A percentile compares a stretch with the other conserved stretches of the same genome.
These are phyloP conservation scores for Neurospora pannonica DNA, from an alignment of 495 filamentous ascomycete species.

Conservation along the genomic window DNA sequence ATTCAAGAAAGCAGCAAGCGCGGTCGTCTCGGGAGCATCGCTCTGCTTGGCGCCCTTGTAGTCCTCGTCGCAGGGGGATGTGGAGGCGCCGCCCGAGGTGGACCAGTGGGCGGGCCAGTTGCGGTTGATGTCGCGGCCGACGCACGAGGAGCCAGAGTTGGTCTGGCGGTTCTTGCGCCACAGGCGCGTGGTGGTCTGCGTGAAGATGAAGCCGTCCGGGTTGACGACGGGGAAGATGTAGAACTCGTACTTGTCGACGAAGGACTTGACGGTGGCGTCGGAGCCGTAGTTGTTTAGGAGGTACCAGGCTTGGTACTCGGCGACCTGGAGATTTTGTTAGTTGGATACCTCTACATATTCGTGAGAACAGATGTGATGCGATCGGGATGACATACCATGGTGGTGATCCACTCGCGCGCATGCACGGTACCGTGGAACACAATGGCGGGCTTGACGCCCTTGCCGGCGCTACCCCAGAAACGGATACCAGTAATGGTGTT, in stretches of 20 bases:
- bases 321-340: slow-evolving; percentile 9
- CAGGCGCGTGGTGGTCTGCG: slow-evolving; percentile 47
- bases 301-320: slow-evolving; percentile 48
- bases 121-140: slow-evolving; percentile 55
- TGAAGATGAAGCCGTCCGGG: slow-evolving; percentile 56
- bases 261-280: slow-evolving; percentile 29
- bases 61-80: slow-evolving; percentile 43
- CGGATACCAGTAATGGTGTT: slow-evolving; percentile 49
- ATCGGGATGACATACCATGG: slow-evolving; percentile 29
- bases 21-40: slow-evolving; percentile 42
- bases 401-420: slow-evolving; percentile 56
- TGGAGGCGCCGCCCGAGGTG: slow-evolving; percentile 39
- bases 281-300: slow-evolving; percentile 38
- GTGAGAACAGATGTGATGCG: no score
- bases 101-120: slow-evolving; percentile 53
- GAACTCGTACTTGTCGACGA: slow-evolving; percentile 52
- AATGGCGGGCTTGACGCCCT: slow-evolving; percentile 47
- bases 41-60: slow-evolving; percentile 40
- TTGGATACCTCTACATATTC: no score
- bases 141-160: slow-evolving; percentile 31
- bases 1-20: slow-evolving; percentile 31
- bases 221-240: slow-evolving; percentile 56
- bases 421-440: slow-evolving; percentile 55
- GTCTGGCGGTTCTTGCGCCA: slow-evolving; percentile 58
- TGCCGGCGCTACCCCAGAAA: slow-evolving; percentile 44